Evolutionary conservation across 331 rosid genomes (phyloP).

Genomic region (Dryas integrifolia): DNA sequence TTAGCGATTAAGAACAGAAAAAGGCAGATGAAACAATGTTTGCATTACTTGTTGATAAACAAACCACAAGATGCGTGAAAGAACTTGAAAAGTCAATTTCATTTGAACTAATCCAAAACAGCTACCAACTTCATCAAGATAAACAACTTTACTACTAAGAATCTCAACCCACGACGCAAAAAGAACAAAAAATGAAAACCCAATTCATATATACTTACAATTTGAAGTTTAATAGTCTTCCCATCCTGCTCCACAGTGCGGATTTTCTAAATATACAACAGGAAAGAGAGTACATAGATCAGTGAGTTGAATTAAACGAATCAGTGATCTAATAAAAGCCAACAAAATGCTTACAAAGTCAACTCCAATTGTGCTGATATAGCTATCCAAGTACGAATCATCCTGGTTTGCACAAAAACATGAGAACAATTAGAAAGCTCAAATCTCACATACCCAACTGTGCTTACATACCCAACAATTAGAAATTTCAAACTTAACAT

Average conservation of each 20-base stretch:
- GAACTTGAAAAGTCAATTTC: not conserved
- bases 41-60: not conserved
- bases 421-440: conserved; percentile 14
- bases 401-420: conserved; percentile 51
- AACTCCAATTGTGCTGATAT: conserved; percentile 98
- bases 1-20: conserved; percentile 2
- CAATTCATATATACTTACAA: conserved; percentile 49
- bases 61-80: too few species aligned
- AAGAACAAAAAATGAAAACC: too few species aligned
- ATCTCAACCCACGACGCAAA: not conserved
- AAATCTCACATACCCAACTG: not conserved
- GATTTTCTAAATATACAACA: conserved; percentile 59
- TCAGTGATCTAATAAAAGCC: conserved; percentile 1
- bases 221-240: conserved; percentile 97
- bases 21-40: not conserved
- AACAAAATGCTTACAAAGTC: conserved; percentile 65
- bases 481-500: not conserved
- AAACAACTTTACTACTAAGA: too few species aligned
- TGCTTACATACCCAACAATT: not conserved
- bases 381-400: conserved; percentile 98
- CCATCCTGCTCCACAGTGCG: conserved; percentile 99
- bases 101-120: not conserved
- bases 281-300: conserved; percentile 6
- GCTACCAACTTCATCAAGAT: not conserved
- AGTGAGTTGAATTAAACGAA: not conserved